Evolutionary conservation across 2,329 filamentous ascomycete genomes (phyloP).

Genomic region (Pseudogymnoascus pannorum): DNA sequence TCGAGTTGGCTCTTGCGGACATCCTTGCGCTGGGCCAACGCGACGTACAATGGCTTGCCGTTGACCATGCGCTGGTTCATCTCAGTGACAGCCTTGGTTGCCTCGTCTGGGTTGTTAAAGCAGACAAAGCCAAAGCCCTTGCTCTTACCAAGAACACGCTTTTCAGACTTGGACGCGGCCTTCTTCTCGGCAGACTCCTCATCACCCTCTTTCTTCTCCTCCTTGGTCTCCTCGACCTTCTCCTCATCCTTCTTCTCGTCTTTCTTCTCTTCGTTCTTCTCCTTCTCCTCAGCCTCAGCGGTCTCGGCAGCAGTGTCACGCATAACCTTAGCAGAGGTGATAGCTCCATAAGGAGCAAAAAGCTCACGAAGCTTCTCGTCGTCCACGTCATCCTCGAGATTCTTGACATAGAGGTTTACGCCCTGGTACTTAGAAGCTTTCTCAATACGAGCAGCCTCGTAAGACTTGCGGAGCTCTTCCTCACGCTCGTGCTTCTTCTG

Average conservation of each 20-base stretch:
- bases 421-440: constrained; percentile 99
- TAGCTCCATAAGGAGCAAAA: constrained; percentile 84
- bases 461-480: constrained; percentile 97
- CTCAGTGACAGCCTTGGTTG: constrained; percentile 96
- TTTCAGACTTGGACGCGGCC: constrained; percentile 48
- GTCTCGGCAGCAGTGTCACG: constrained; percentile 64
- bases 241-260: constrained; percentile 41
- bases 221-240: constrained; percentile 33
- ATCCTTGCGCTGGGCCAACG: constrained; percentile 97
- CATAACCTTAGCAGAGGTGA: constrained; percentile 99
- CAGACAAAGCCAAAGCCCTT: constrained; percentile 99
- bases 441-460: constrained; percentile 93
- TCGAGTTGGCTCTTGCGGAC: constrained; percentile 99
- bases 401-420: constrained; percentile 99
- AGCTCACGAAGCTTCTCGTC: constrained; percentile 95
- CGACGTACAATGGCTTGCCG: constrained; percentile 94
- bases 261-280: constrained; percentile 46
- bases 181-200: constrained; percentile 46
- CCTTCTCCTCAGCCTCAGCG: constrained; percentile 34
- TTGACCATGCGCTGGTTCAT: constrained; percentile 99
- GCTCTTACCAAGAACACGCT: constrained; percentile 77
- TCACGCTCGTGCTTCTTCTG: constrained; percentile 99
- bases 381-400: constrained; percentile 91
- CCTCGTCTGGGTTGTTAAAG: constrained; percentile 99
- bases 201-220: constrained; percentile 40